Percentiles rank a stretch among this genome's conserved stretches.
Conservation (phyloP, 2,329 filamentous ascomycete species). For the Ceratocystis colombiana region DNA sequence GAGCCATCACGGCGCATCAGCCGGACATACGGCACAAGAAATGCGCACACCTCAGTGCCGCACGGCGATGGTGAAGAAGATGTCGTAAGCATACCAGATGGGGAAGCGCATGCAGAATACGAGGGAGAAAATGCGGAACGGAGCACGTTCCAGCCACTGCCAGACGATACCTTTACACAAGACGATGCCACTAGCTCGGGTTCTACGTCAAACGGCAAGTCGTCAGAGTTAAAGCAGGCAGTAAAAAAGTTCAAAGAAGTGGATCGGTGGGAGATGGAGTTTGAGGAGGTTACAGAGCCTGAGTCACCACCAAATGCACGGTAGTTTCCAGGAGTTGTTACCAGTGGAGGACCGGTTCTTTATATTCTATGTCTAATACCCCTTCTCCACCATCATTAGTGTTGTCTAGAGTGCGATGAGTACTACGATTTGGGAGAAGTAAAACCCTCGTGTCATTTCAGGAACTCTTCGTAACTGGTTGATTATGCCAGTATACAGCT, state of each 20-base stretch:
- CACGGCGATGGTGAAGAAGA: background rate
- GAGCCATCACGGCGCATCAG: conserved; percentile 29
- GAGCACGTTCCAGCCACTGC: conserved; percentile 37
- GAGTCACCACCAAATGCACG: conserved; percentile 42
- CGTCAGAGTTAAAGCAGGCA: conserved; percentile 49
- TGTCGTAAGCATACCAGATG: conserved; percentile 27
- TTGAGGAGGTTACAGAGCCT: conserved; percentile 51
- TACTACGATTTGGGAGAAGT: background rate
- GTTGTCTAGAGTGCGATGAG: conserved; percentile 7
- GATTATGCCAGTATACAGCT: background rate
- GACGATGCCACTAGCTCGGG: conserved; percentile 28
- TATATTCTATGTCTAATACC: too few relatives aligned
- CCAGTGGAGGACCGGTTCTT: conserved; percentile 8
- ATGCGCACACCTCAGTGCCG: conserved; percentile 25
- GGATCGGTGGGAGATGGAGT: conserved; percentile 58
- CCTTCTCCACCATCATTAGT: background rate
- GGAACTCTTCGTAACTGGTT: background rate
- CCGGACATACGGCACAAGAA: conserved; percentile 25
- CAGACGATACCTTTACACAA: conserved; percentile 38
- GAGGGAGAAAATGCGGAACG: conserved; percentile 33
- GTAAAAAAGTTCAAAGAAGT: conserved; percentile 58
- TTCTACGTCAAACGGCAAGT: conserved; percentile 33
- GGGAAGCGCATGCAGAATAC: conserved; percentile 24
- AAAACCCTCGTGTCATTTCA: conserved; percentile 14
- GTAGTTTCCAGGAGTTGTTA: conserved; percentile 29